phyloP scores from a whole-genome alignment of 2,329 filamentous ascomycete genomes.

The Penicillium sp. region DNA sequence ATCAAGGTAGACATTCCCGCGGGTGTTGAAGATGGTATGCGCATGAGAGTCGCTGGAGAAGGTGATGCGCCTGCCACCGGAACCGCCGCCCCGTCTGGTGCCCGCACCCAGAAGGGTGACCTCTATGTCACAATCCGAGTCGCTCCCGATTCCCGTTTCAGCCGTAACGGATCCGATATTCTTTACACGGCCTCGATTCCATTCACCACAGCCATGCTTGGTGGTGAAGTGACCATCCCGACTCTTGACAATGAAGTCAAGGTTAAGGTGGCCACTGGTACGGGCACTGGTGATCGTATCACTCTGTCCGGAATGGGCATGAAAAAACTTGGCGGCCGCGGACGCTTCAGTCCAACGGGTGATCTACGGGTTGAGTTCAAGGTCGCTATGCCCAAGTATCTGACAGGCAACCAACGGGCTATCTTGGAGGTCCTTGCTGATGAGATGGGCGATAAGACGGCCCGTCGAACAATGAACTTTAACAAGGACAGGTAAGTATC shows the following conservation, averaged over 20 bases:
- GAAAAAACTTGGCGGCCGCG: slow-evolving; percentile 68
- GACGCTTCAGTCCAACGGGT: slow-evolving; percentile 55
- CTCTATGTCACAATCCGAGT: slow-evolving; percentile 88
- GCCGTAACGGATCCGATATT: slow-evolving; percentile 79
- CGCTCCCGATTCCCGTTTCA: slow-evolving; percentile 84
- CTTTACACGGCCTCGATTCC: slow-evolving; percentile 88
- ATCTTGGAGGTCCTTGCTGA: slow-evolving; percentile 94
- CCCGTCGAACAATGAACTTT: slow-evolving; percentile 88
- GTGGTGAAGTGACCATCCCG: slow-evolving; percentile 82
- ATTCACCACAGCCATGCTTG: slow-evolving; percentile 84
- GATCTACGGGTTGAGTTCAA: slow-evolving; percentile 93
- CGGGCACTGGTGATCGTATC: slow-evolving; percentile 85
- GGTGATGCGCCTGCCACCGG: slow-evolving; percentile 82
- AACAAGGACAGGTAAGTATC: slow-evolving; percentile 50
- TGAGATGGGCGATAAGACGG: slow-evolving; percentile 88
- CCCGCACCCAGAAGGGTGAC: slow-evolving; percentile 70
- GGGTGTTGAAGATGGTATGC: slow-evolving; percentile 95
- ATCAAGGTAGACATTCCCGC: slow-evolving; percentile 88
- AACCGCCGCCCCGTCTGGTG: slow-evolving; percentile 57
- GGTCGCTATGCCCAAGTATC: slow-evolving; percentile 89
- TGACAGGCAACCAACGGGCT: slow-evolving; percentile 84
- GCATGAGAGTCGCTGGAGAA: slow-evolving; percentile 74
- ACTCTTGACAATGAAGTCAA: slow-evolving; percentile 87
- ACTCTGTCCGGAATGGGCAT: slow-evolving; percentile 89
- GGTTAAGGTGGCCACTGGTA: slow-evolving; percentile 85